Base-by-base conservation (phyloP, 2,329 filamentous ascomycete genomes). In the Exserohilum turcica region DNA sequence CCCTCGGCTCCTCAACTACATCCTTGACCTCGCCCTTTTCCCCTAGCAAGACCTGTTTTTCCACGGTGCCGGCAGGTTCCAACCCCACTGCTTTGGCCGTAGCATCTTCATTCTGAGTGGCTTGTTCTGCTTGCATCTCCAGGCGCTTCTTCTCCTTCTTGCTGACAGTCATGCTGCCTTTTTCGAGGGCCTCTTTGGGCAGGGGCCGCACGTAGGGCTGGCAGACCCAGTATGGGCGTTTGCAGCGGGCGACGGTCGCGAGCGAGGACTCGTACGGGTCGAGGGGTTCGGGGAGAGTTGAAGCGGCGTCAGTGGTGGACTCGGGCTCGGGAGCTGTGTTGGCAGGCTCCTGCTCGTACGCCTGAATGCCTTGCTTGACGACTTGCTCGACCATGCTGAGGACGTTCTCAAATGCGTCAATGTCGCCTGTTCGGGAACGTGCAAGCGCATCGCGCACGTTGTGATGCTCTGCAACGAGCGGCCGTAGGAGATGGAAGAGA, bases 391-490 rank as follows among this genome's bases (percentile, higher is more conserved):
- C 87, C 62, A 92, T 82, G 0, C 76, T 73, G 2, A 97, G 80
- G 0, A 97, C 86, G 9, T 84, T 81, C 73, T 97, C 93, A 67
- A 90, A 92, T 0, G 84, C 86, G 0, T 82, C 78, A 48, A 97
- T 85, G 63, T 96, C 89, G 31, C 89, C 89, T 0, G 84, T 80
- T 16, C 82, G 78, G 13, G 82, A 84, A 56, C 80, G 81, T 0
- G 91, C 92, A 2, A 99, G 82, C n/a, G 87, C 84, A 70, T 97
- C 91, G 28, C 94, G 85, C 28, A 97, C 86, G 61, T 94, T 83
- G 19, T 90, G 92, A 74, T 97, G 90, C 57, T 82, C 83, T 2
- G 86, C 81, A 29, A 99, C 86, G 19, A 97, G 83, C 28, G 93
- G 87, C 13, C 93, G 85, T 18, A 97, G 83, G 21, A 99, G 83